Base-by-base conservation (phyloP, 768 basidiomycete species). In the Macrolepiota albuminosa region DNA sequence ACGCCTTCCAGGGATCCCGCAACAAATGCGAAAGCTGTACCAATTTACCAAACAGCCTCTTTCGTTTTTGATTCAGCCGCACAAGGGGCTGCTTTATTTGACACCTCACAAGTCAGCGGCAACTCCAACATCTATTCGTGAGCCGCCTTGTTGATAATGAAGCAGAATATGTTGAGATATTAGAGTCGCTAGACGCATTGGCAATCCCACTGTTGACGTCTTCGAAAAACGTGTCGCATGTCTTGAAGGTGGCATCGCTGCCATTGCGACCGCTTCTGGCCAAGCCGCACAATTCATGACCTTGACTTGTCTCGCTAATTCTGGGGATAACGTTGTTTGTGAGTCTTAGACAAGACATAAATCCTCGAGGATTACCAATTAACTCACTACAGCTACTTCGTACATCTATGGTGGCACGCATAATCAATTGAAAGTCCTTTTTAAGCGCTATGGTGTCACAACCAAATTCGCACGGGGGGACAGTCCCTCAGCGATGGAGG, bases 221-320 rank as follows among this genome's bases (percentile, higher is more conserved):
- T 86, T 88, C 53, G 87, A 88, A 70, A 81, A 81, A 64, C 77
- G 87, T 4, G 81, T 88, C 2, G 81, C 87, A 0, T 82, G 83
- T 0, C 76, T 89, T 13, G 87, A 88, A 62, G 84, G 84, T 2
- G 87, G 86, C 0, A 75, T 69, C 0, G 85, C 85, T 0, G 87
- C 86, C 2, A 73, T 88, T 0, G 83, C 85, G 0, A 69, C 79
- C 5, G 69, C 86, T 0, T 84, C 82, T 49, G 88, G 86, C 1
- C 85, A 85, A 61, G 72, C 84, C 3, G 88, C 86, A 0, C 84
- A 86, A 60, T 83, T 85, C 67, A 73, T 87, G 72, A 79, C 85
- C 0, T 76, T 88, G 51, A 72, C 78, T 0, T 76, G 81, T 1
- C 73, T 87, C 21, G 81, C 83, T 1, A 64, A 71, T 18, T 51